These are phyloP conservation scores for Stygiomarasmius scandens DNA, from an alignment of 1,284 basidiomycete genomes.

Conservation along the genomic window DNA sequence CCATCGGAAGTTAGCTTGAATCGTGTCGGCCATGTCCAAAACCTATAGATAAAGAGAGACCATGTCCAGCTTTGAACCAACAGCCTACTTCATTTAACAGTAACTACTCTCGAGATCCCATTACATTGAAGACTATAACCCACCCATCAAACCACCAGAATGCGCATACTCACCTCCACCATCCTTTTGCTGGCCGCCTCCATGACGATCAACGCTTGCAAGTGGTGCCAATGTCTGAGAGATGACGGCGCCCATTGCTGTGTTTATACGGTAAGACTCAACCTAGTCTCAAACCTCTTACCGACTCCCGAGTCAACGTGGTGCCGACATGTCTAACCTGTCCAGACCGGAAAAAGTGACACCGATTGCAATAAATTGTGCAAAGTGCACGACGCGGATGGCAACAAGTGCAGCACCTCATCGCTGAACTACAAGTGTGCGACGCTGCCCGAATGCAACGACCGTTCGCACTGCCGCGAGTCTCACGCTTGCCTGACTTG, in stretches of 20 bases:
- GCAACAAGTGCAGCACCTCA: background rate
- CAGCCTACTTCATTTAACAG: background rate
- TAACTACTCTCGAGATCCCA: background rate
- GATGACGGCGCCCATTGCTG: conserved; percentile 7
- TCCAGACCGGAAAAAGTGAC: conserved; percentile 1
- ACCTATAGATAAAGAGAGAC: background rate
- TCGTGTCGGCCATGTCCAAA: background rate
- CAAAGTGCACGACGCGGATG: conserved; percentile 8
- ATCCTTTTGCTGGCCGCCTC: conserved; percentile 6
- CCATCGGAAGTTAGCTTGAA: background rate
- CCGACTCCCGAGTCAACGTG: background rate
- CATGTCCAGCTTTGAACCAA: background rate
- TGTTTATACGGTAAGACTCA: conserved; percentile 6
- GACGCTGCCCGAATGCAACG: conserved; percentile 13
- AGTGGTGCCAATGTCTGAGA: conserved; percentile 7
- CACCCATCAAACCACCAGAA: background rate
- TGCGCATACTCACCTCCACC: conserved; percentile 1
- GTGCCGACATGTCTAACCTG: background rate
- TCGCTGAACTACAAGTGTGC: conserved; percentile 16
- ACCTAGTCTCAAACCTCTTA: background rate
- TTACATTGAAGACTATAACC: background rate
- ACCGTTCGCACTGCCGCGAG: conserved; percentile 17
- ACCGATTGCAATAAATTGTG: conserved; percentile 5
- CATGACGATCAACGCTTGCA: conserved; percentile 4
- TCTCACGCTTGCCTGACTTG: conserved; percentile 12